Conservation (phyloP, 441 rosid genomes). For the Metrosideros polymorpha region DNA sequence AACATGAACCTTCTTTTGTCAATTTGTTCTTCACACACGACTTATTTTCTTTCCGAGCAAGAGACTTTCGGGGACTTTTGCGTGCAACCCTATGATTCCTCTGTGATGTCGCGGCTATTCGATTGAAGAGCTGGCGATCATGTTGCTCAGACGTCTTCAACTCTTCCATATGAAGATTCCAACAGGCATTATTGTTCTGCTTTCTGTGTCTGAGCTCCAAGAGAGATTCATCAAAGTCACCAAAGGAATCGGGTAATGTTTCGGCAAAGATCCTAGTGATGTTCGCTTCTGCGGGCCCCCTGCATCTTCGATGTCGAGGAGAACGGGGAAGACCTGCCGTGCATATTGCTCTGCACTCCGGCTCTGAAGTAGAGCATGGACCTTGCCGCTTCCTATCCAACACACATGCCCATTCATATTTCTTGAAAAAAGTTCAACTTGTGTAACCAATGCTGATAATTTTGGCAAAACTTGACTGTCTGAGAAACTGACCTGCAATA, state of each 20-base stretch:
- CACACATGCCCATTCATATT: not conserved
- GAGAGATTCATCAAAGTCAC: constrained; percentile 32
- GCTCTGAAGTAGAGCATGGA: constrained; percentile 14
- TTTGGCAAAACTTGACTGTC: not conserved
- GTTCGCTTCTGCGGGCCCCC: constrained; percentile 1
- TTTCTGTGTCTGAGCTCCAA: constrained; percentile 26
- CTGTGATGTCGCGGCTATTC: constrained; percentile 17
- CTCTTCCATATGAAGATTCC: constrained; percentile 19
- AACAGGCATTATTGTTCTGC: not conserved
- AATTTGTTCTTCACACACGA: constrained; percentile 2
- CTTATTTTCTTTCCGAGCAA: constrained; percentile 18
- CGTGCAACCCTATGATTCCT: not conserved
- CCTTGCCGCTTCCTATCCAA: constrained; percentile 25
- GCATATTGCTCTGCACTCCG: constrained; percentile 4
- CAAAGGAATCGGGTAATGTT: constrained; percentile 21
- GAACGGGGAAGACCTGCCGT: not conserved
- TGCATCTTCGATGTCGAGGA: constrained; percentile 11
- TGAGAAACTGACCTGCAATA: constrained; percentile 23
- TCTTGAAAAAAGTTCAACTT: not conserved
- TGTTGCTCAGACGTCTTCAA: constrained; percentile 17
- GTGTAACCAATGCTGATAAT: not conserved
- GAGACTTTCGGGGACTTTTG: constrained; percentile 5
- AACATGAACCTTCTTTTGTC: constrained; percentile 6
- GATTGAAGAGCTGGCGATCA: constrained; percentile 26
- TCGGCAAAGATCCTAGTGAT: constrained; percentile 18